Conservation (phyloP, 2,329 filamentous ascomycete genomes). For the Phyllosticta citribraziliensis region DNA sequence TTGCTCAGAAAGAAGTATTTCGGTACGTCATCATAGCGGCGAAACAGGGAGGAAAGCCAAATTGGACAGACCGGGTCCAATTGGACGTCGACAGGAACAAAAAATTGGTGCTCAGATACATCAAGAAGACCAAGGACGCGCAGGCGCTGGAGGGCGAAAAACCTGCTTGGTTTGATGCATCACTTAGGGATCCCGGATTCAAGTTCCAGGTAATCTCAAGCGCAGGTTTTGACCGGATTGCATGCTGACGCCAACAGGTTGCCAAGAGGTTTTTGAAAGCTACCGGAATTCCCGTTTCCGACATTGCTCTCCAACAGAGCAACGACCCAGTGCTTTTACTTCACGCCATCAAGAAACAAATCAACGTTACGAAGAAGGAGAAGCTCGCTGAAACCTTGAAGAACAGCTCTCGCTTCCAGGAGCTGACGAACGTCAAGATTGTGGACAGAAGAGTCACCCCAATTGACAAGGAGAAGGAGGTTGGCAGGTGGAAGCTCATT, state of each 20-base stretch:
- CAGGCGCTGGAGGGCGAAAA: neutral
- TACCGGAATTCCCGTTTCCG: conserved; percentile 66
- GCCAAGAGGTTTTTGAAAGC: conserved; percentile 72
- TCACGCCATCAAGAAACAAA: neutral
- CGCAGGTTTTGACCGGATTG: neutral
- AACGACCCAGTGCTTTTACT: conserved; percentile 30
- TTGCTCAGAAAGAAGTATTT: neutral
- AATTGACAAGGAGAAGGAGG: conserved; percentile 59
- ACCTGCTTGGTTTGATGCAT: neutral
- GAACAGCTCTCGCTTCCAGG: conserved; percentile 41
- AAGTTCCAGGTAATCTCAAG: neutral
- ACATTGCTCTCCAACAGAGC: conserved; percentile 48
- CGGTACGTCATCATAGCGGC: neutral
- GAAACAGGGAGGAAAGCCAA: neutral
- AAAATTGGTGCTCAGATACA: neutral
- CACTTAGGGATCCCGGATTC: conserved; percentile 12
- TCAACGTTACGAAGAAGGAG: conserved; percentile 25
- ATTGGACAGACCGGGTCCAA: neutral
- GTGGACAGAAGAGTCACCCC: conserved; percentile 55
- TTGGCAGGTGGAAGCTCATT: conserved; percentile 74
- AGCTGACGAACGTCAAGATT: conserved; percentile 62
- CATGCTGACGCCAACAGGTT: conserved; percentile 44
- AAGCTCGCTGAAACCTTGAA: conserved; percentile 49
- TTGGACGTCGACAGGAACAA: neutral
- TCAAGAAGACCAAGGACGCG: neutral